Evolutionary conservation across 2,329 filamentous ascomycete species (phyloP).

Genomic region (Penicillium aurantiogriseum): DNA sequence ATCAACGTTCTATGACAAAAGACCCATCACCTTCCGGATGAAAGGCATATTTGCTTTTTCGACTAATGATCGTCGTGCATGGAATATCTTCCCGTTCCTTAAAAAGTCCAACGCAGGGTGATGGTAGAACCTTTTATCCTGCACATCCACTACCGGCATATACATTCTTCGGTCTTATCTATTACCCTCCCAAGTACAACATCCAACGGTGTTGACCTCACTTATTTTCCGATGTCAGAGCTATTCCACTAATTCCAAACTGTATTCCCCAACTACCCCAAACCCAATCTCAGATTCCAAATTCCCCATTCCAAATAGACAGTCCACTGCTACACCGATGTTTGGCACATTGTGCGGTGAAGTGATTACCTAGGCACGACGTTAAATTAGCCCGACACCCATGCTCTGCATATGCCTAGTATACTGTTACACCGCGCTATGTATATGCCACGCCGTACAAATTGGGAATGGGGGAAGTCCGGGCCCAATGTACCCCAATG

Average conservation of each 20-base stretch:
- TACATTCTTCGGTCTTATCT: background rate
- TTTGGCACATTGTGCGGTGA: constrained; percentile 4
- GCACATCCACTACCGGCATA: background rate
- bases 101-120: background rate
- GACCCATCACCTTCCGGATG: background rate
- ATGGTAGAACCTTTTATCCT: background rate
- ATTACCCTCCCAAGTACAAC: background rate
- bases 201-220: background rate
- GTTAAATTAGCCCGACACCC: constrained; percentile 5
- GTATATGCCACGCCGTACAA: constrained; percentile 9
- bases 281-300: background rate
- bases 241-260: background rate
- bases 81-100: background rate
- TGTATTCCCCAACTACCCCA: background rate
- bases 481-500: background rate
- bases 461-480: background rate
- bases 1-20: background rate
- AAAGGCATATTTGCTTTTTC: background rate
- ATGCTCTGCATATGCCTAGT: background rate
- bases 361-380: background rate
- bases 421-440: constrained; percentile 6
- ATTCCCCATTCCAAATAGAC: background rate
- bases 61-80: constrained; percentile 1
- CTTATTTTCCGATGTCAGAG: background rate
- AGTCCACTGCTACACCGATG: constrained; percentile 3